These are phyloP conservation scores for Aegilops longissima DNA, from an alignment of 176 grass and related monocot genomes.

Conservation along the genomic window DNA sequence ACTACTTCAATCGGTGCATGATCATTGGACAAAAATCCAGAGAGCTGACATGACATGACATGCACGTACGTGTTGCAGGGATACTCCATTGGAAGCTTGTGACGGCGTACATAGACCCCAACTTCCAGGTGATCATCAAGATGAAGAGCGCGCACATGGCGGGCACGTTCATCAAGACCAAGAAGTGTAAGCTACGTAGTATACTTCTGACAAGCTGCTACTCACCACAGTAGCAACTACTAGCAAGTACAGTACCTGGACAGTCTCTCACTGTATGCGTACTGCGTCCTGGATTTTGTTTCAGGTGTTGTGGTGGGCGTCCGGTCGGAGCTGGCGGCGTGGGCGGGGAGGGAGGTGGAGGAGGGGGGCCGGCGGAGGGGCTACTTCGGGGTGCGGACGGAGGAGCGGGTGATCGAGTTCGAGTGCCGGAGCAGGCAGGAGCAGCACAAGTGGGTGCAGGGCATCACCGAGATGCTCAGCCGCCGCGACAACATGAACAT, in stretches of 20 bases:
- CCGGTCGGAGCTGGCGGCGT: conserved; percentile 62
- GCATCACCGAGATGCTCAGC: conserved; percentile 68
- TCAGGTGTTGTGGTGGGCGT: conserved; percentile 69
- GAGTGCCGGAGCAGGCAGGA: conserved; percentile 76
- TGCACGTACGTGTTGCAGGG: conserved; percentile 6
- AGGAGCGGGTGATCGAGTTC: conserved; percentile 78
- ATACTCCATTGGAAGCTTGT: conserved; percentile 92
- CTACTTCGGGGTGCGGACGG: conserved; percentile 81
- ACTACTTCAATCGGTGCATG: background rate
- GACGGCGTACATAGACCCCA: conserved; percentile 62
- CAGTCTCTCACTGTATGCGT: too few relatives aligned
- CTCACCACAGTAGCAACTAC: too few relatives aligned
- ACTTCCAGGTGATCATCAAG: conserved; percentile 74
- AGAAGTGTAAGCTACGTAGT: conserved; percentile 61
- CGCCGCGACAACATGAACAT: conserved; percentile 56
- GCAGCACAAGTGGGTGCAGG: conserved; percentile 67
- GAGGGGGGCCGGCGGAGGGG: conserved; percentile 54
- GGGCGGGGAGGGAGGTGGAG: conserved; percentile 81
- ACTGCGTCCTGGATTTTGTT: background rate
- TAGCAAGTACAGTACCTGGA: too few relatives aligned
- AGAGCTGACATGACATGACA: background rate
- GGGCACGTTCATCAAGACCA: conserved; percentile 86
- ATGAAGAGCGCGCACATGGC: conserved; percentile 94
- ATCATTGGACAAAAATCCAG: background rate
- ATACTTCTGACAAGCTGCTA: too few relatives aligned